Percentiles rank a stretch among this genome's conserved stretches.
These are phyloP conservation scores for Liriodendron chinense DNA, from an alignment of 164 flowering plant genomes.

Conservation along the genomic window DNA sequence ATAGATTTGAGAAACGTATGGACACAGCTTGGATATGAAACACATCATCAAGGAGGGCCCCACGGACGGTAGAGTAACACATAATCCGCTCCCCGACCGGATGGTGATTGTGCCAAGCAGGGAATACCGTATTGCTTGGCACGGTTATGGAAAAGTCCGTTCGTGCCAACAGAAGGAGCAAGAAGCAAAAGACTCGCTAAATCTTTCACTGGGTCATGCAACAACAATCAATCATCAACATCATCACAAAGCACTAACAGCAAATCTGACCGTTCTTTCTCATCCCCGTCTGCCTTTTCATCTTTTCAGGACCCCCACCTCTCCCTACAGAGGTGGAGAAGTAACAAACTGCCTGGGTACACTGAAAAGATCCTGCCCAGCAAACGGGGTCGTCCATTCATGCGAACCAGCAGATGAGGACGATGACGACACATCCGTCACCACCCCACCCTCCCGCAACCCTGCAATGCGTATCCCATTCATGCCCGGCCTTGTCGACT, in stretches of 20 bases:
- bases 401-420: constrained; percentile 35
- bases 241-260: constrained; percentile 13
- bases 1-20: too few relatives aligned
- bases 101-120: background rate
- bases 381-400: constrained; percentile 78
- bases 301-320: too few relatives aligned
- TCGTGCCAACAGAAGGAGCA: background rate
- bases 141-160: background rate
- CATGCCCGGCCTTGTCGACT: background rate
- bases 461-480: constrained; percentile 29
- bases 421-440: constrained; percentile 10
- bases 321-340: constrained; percentile 57
- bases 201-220: constrained; percentile 3
- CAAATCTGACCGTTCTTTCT: constrained; percentile 7
- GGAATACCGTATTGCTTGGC: too few relatives aligned
- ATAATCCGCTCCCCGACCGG: too few relatives aligned
- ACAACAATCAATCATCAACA: constrained; percentile 6
- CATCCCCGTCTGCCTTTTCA: constrained; percentile 9
- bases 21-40: too few relatives aligned
- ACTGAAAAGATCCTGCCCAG: constrained; percentile 61
- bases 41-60: too few relatives aligned
- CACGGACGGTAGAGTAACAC: too few relatives aligned
- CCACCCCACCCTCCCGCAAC: constrained; percentile 43
- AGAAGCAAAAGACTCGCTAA: background rate
- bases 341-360: constrained; percentile 64